Conservation (phyloP, 208 protist genomes). For the Leptomonas seymouri region DNA sequence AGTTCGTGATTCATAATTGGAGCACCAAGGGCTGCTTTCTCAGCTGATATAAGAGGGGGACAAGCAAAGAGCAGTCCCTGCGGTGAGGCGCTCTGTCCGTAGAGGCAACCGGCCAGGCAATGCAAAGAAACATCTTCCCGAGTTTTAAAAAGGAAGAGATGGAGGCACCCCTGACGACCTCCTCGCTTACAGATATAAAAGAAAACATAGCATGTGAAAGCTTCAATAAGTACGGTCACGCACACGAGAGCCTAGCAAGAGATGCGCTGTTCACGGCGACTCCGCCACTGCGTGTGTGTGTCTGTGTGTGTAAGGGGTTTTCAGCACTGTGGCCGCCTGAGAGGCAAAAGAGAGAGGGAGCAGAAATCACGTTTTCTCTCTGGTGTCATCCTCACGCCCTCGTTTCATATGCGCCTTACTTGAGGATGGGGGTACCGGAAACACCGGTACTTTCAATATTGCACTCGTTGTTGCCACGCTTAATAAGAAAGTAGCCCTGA, state of each 20-base stretch:
- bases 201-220: background rate
- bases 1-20: too few species aligned
- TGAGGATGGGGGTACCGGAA: constrained; percentile 41
- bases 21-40: too few species aligned
- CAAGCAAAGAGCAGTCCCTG: too few species aligned
- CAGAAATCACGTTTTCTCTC: background rate
- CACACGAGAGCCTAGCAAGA: background rate
- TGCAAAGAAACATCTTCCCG: too few species aligned
- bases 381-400: background rate
- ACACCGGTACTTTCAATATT: constrained; percentile 72
- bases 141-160: too few species aligned
- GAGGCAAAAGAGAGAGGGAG: background rate
- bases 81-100: too few species aligned
- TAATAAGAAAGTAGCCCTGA: constrained; percentile 86
- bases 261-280: background rate
- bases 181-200: background rate
- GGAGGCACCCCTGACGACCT: background rate
- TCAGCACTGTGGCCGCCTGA: background rate
- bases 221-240: background rate
- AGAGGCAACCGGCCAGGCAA: too few species aligned
- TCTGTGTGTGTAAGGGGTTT: background rate
- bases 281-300: constrained; percentile 8
- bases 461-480: constrained; percentile 77
- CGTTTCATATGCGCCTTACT: constrained; percentile 1
- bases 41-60: too few species aligned